Evolutionary conservation across 2,329 filamentous ascomycete species (phyloP), one percentile per base, ranked within the genome.

Genomic region (Orbilia javanica): DNA sequence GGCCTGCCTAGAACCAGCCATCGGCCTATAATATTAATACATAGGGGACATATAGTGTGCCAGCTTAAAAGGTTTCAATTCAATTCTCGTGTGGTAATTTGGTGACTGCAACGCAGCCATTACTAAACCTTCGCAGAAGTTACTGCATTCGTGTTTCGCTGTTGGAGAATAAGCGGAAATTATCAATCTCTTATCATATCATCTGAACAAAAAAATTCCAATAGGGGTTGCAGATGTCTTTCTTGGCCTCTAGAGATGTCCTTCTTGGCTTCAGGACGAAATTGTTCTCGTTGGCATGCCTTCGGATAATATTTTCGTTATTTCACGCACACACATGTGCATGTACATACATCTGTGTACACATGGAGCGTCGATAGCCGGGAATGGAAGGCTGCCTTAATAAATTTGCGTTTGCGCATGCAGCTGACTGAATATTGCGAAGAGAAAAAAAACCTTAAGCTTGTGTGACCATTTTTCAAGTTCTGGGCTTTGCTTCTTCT

Each of bases 141-240:
- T 42, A 42, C 55, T 18, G 55, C 55, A 60, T 42, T 18, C 27
- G 55, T 27, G n/a, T 20, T 60, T 60, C 55, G 55, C 55, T 15
- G 55, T 60, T 42, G 34, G 31, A 60, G 55, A 60, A 60, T 60
- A 60, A 60, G 55, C 55, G 55, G 55, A 42, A 60, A 60, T 57
- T 42, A 60, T 60, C 55, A 42, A 39, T 60, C 55, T 34, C 22
- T 42, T 60, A 60, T 60, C 55, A 27, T 60, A 60, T 60, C 34
- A 60, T 60, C 34, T 60, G 1, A 60, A 25, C 10, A 42, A 42
- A 42, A 42, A 39, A 27, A 1, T 42, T 13, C 34, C 18, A 60
- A 60, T 60, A 42, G 13, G 55, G 34, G 34, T 1, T 60, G 20
- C 20, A 60, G 27, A 11, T 22, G 15, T 34, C 4, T 20, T n/a